Base-by-base conservation (phyloP, 176 grass and related monocot genomes). In the Rhynchospora tenuis region DNA sequence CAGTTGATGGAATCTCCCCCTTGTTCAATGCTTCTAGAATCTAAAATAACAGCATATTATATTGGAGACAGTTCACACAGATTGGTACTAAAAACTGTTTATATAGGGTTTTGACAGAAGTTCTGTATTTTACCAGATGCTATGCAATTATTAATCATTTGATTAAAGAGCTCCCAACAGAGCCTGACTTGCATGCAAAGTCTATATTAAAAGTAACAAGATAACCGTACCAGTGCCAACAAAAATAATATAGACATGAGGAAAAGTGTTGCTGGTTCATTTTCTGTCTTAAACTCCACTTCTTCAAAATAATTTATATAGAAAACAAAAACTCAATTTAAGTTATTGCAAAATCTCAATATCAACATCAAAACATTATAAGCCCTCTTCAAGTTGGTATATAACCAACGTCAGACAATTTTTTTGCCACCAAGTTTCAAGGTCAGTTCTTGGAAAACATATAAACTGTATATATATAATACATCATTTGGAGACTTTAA, bases 1-100 rank as follows among this genome's bases (percentile, higher is more conserved):
- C 92, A 13, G 95, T 95, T 15, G 92, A 90, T 54, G 95, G 95
- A 86, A 98, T 98, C 89, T 98, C 95, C 1, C 95, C 95, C 92
- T 95, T 89, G 64, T 98, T 98, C 58, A 98, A 90, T 60, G 95
- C 92, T 29, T 95, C 92, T 63, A 98, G 86, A 75, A 98, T 98
- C 95, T 98, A 67, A 82, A 83, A 66, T 52, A 76, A 90, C 54
- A 86, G 17, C 4, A 76, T 76, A 44, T 63, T 28, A 64, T 17
- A 66, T 28, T 28, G 81, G 14, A 62, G 56, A 86, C 44, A 57
- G 23, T 68, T 79, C 77, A 38, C 33, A 38, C 33, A 38, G 33
- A 38, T 86, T 79, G n/a, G 16, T 29, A 79, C n/a, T 47, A 73
- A 83, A n/a, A 61, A 17, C 44, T 26, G 9, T 81, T 59, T 9